Evolutionary conservation across 2,329 filamentous ascomycete genomes (phyloP), one percentile per base, ranked within the genome.

Genomic region (Sarocladium strictum): DNA sequence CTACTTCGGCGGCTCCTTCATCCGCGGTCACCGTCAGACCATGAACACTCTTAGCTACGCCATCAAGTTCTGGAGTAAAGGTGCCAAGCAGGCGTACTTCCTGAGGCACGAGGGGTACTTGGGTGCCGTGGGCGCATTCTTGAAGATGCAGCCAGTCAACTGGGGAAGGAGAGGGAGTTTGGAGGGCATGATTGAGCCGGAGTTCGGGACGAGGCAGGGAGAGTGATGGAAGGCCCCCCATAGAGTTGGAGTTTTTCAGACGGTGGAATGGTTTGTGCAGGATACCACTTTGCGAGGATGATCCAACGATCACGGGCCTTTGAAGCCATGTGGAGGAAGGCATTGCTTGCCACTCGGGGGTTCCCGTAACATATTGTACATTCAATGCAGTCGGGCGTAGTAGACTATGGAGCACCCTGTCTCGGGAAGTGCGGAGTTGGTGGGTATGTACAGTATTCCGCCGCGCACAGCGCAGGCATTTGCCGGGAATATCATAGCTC

Each of bases 31-130:
- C 69, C 85, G 89, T 15, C 94, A 97, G 73, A 99, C 94, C 12
- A 99, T 99, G 83, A 96, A 97, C 70, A 97, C 94, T 0, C 77
- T 99, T 10, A 92, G 88, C 54, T 99, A 96, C 66, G 94, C 93
- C 66, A 97, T 99, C 72, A 90, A 90, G 62, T 99, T 97, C 73
- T 99, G 94, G 94, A 91, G 88, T 61, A 90, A 94, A 66, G 93
- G 92, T 40, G 79, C 85, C 65, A 97, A 96, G 71, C 90, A 97
- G 71, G 94, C 94, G 0, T 97, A 96, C 69, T 99, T 99, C 69
- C 69, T 99, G 57, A 81, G 94, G 5, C 94, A 99, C 64, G 94
- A 99, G 71, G 94, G 94, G 24, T 99, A 97, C 67, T 80, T 99
- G 1, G 94, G 94, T 10, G 84, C 91, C 19, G 94, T 97, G 0